These are phyloP conservation scores for Apophysomyces elegans DNA, from an alignment of 371 early-diverging fungal species.

Conservation along the genomic window DNA sequence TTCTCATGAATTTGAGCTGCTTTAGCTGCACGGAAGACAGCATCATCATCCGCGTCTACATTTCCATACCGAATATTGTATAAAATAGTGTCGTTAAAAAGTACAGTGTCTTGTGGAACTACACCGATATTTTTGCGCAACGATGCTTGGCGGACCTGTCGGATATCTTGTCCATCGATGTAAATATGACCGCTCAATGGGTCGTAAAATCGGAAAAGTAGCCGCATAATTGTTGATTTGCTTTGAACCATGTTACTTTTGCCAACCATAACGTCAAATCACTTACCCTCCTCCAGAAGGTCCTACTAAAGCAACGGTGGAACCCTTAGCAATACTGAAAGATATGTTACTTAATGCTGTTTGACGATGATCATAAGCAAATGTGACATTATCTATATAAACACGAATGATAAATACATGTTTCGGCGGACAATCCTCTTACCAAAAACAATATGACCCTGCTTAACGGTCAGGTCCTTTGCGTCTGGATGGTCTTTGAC, in stretches of 20 bases:
- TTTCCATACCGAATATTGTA: constrained; percentile 84
- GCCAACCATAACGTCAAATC: neutral
- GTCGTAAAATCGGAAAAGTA: constrained; percentile 92
- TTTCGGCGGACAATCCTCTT: constrained; percentile 22
- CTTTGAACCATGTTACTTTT: constrained; percentile 15
- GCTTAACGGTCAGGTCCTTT: constrained; percentile 48
- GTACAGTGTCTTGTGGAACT: constrained; percentile 87
- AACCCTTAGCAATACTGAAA: constrained; percentile 83
- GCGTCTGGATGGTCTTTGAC: constrained; percentile 66
- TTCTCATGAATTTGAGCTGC: constrained; percentile 83
- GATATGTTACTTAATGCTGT: constrained; percentile 75
- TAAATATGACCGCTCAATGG: constrained; percentile 77
- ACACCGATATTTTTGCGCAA: constrained; percentile 81
- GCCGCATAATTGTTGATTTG: constrained; percentile 89
- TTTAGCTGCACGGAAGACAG: constrained; percentile 76
- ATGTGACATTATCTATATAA: constrained; percentile 70
- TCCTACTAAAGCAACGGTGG: constrained; percentile 87
- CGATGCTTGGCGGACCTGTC: constrained; percentile 64
- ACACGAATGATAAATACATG: constrained; percentile 15
- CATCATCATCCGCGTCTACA: constrained; percentile 63
- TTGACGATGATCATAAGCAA: constrained; percentile 73
- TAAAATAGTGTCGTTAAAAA: constrained; percentile 83
- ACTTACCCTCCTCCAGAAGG: constrained; percentile 83
- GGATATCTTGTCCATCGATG: constrained; percentile 91
- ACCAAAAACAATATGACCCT: constrained; percentile 73